Evolutionary conservation across 192 early-diverging fungal species (phyloP).

Genomic region (Coemansia javaensis): DNA sequence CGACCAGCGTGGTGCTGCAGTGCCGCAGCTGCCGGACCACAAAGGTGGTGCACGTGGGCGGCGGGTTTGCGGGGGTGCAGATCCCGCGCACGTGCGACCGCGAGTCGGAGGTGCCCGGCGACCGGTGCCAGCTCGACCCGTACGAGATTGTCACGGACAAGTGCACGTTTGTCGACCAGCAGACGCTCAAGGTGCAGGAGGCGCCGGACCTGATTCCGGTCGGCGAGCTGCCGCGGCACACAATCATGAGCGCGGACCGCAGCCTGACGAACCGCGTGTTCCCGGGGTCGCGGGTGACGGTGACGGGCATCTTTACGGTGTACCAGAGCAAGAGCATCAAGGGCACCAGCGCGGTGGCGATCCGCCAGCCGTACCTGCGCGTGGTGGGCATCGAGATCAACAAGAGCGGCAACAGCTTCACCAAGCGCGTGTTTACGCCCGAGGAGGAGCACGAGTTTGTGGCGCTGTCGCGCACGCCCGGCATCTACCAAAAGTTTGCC

Average conservation of each 20-base stretch:
- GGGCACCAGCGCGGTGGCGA: conserved; percentile 75
- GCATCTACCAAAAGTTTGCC: conserved; percentile 87
- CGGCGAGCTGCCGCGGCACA: conserved; percentile 95
- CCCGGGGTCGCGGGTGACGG: conserved; percentile 86
- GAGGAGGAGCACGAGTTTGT: conserved; percentile 93
- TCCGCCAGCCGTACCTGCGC: conserved; percentile 89
- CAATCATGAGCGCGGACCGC: conserved; percentile 81
- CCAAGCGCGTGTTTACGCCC: conserved; percentile 70
- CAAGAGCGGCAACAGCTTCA: conserved; percentile 60
- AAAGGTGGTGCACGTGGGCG: conserved; percentile 72
- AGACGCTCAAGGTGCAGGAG: conserved; percentile 96
- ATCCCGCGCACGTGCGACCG: conserved; percentile 86
- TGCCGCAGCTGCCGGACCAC: conserved; percentile 83
- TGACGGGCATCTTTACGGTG: conserved; percentile 94
- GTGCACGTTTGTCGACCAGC: conserved; percentile 93
- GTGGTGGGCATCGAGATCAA: conserved; percentile 90
- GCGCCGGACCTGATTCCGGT: conserved; percentile 95
- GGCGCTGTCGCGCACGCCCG: conserved; percentile 75
- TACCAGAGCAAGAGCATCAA: conserved; percentile 71
- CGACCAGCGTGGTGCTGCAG: conserved; percentile 81
- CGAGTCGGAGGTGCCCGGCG: conserved; percentile 28
- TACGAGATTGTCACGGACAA: conserved; percentile 94
- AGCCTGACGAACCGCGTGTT: conserved; percentile 85
- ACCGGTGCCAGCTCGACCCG: conserved; percentile 71
- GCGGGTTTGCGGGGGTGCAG: conserved; percentile 79